These are phyloP conservation scores for Suillus occidentalis DNA, from an alignment of 768 basidiomycete genomes.

Conservation along the genomic window DNA sequence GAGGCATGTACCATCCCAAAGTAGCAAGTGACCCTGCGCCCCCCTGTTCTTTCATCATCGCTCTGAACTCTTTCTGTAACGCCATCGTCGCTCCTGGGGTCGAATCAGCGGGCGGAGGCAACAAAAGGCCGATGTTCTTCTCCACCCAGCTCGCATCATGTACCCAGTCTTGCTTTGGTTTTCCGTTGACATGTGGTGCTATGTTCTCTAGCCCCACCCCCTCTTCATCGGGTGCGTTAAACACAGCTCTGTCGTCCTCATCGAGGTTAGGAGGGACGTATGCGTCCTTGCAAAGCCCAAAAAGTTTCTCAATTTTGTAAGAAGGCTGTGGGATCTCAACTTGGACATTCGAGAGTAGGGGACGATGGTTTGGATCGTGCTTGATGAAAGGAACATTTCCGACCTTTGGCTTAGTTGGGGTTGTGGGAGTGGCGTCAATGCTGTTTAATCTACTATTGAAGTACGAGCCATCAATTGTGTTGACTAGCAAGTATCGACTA, in stretches of 20 bases:
- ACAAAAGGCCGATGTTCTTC: constrained; percentile 41
- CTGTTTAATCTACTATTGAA: constrained; percentile 3
- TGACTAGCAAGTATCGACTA: constrained; percentile 66
- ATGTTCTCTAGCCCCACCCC: neutral
- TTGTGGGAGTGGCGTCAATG: neutral
- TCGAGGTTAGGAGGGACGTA: constrained; percentile 47
- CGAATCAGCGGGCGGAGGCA: constrained; percentile 64
- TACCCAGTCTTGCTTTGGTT: constrained; percentile 47
- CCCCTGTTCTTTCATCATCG: constrained; percentile 62
- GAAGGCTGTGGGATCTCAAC: constrained; percentile 61
- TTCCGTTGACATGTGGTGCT: constrained; percentile 1
- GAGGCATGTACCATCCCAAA: constrained; percentile 73
- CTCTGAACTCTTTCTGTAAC: constrained; percentile 59
- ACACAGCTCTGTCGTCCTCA: constrained; percentile 48
- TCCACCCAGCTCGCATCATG: constrained; percentile 52
- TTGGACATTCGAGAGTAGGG: constrained; percentile 12
- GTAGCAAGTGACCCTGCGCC: constrained; percentile 35
- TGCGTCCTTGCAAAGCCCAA: constrained; percentile 41
- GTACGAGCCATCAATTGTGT: constrained; percentile 5
- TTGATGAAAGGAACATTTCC: constrained; percentile 39
- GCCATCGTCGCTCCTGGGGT: constrained; percentile 54
- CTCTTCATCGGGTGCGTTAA: constrained; percentile 27
- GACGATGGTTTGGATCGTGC: constrained; percentile 41
- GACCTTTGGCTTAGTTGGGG: neutral
- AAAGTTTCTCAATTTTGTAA: constrained; percentile 50